Evolutionary conservation across 495 filamentous ascomycete genomes (phyloP).

Genomic region (Physcia stellaris): DNA sequence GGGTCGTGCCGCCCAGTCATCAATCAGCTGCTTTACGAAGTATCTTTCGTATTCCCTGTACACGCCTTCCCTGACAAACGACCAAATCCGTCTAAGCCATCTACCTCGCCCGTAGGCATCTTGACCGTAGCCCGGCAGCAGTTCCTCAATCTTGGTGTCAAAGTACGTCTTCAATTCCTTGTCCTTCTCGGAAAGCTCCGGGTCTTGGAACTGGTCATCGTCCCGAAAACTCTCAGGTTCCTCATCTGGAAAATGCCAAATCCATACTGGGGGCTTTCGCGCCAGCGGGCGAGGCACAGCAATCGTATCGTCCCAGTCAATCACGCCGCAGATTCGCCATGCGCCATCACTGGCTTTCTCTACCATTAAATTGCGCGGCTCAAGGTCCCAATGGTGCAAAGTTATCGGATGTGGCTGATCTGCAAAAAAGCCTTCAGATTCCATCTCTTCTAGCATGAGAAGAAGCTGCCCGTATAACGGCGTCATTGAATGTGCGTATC

Average conservation of each 20-base stretch:
- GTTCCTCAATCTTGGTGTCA: neutral
- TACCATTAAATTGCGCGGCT: slow-evolving; percentile 2
- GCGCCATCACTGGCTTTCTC: neutral
- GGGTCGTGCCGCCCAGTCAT: too few species aligned
- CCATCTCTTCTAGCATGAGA: neutral
- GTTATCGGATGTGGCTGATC: neutral
- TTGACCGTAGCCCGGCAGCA: neutral
- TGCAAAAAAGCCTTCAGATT: neutral
- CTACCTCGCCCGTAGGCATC: neutral
- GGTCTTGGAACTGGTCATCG: neutral
- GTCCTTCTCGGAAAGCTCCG: neutral
- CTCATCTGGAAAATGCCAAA: neutral
- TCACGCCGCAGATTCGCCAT: slow-evolving; percentile 24
- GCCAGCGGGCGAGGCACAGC: slow-evolving; percentile 17
- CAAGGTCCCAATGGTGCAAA: slow-evolving; percentile 3
- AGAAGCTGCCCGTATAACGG: neutral
- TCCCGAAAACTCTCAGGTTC: neutral
- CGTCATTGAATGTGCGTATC: too few species aligned
- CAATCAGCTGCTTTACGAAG: too few species aligned
- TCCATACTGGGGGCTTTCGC: slow-evolving; percentile 9
- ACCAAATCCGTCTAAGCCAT: slow-evolving; percentile 1
- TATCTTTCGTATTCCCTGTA: too few species aligned
- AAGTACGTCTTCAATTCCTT: neutral
- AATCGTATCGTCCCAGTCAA: slow-evolving; percentile 30
- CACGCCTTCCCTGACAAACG: neutral